A percentile compares a stretch with the other conserved stretches of the same genome.
Evolutionary conservation across 2,329 filamentous ascomycete genomes (phyloP).

Genomic region (Colletotrichum eleusines): DNA sequence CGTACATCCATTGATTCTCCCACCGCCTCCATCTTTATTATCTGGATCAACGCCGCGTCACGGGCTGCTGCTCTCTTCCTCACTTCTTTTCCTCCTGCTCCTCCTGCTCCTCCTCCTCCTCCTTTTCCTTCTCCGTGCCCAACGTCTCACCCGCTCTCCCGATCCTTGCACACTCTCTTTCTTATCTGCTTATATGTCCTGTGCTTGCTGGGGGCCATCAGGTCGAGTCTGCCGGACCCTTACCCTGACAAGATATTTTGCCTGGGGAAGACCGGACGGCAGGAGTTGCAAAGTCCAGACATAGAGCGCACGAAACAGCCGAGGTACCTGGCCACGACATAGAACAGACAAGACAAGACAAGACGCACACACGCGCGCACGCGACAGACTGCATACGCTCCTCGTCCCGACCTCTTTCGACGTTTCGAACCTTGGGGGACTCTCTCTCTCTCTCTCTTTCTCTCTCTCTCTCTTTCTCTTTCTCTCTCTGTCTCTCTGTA

Average conservation of each 20-base stretch:
- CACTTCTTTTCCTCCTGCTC: not conserved
- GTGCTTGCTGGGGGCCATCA: constrained; percentile 3
- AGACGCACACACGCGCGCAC: constrained; percentile 24
- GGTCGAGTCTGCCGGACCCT: constrained; percentile 8
- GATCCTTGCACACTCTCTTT: not conserved
- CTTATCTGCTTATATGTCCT: not conserved
- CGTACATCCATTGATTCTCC: constrained; percentile 11
- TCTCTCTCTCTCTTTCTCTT: too few relatives aligned
- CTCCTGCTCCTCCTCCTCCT: not conserved
- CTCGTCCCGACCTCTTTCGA: constrained; percentile 36
- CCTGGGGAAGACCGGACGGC: constrained; percentile 14
- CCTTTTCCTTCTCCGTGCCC: constrained; percentile 5
- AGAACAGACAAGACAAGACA: constrained; percentile 6
- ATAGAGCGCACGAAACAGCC: constrained; percentile 15
- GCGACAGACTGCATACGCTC: constrained; percentile 28
- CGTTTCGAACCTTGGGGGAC: constrained; percentile 33
- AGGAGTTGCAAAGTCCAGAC: constrained; percentile 20
- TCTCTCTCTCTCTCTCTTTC: too few relatives aligned
- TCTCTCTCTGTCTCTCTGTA: too few relatives aligned
- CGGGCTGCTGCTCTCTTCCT: constrained; percentile 5
- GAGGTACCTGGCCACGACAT: constrained; percentile 23
- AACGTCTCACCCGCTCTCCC: not conserved
- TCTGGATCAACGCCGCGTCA: constrained; percentile 22
- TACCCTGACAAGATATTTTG: constrained; percentile 8
- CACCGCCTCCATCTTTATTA: constrained; percentile 25